Conservation (phyloP, 2,329 filamentous ascomycete species). For the Lojkania enalia region DNA sequence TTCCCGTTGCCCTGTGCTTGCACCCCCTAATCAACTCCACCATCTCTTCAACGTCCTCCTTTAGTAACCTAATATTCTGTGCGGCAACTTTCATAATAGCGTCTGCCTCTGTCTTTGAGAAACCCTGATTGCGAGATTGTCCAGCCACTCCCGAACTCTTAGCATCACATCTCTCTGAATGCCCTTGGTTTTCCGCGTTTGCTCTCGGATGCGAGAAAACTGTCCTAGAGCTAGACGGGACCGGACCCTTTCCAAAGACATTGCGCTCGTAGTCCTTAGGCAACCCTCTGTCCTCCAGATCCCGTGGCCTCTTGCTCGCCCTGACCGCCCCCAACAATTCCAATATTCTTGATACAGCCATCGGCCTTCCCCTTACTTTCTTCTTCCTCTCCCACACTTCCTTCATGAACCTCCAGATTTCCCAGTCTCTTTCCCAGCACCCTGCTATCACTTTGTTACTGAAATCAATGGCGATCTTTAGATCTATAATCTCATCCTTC, state of each 20-base stretch:
- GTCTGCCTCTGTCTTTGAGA: constrained; percentile 17
- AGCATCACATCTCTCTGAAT: not conserved
- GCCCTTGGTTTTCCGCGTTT: not conserved
- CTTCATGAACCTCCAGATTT: not conserved
- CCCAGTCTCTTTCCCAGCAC: constrained; percentile 8
- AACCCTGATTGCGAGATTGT: not conserved
- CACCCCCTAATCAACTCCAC: constrained; percentile 13
- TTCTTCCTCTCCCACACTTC: not conserved
- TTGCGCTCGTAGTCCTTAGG: constrained; percentile 1
- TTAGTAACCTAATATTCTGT: constrained; percentile 21
- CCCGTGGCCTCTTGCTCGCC: not conserved
- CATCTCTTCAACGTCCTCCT: constrained; percentile 26
- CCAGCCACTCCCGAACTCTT: not conserved
- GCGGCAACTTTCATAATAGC: constrained; percentile 15
- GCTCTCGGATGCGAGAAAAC: too few species aligned
- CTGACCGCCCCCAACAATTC: not conserved
- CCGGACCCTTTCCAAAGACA: constrained; percentile 1
- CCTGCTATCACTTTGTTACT: constrained; percentile 4
- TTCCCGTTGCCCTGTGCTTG: not conserved
- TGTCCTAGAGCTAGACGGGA: not conserved
- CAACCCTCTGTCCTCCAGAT: not conserved
- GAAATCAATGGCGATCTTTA: constrained; percentile 9
- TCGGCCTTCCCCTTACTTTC: not conserved
- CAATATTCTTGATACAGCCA: not conserved
- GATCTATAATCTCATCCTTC: constrained; percentile 1